Conservation (phyloP, 2,329 filamentous ascomycete genomes). For the Bimuria novae-zelandiae region DNA sequence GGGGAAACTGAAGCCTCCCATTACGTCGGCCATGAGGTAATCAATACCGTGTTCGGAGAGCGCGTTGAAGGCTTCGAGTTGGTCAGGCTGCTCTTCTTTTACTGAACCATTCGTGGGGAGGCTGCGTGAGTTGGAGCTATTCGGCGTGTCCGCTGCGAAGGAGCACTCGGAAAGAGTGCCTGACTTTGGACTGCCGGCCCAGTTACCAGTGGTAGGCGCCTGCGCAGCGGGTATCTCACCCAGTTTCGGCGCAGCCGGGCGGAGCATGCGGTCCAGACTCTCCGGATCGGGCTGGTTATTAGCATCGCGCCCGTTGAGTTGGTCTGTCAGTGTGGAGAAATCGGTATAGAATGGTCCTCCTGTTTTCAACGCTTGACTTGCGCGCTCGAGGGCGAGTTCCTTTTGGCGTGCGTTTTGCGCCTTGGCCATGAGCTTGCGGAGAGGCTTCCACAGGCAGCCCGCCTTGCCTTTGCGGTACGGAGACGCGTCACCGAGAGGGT, state of each 20-base stretch:
- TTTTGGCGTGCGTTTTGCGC: slow-evolving; percentile 59
- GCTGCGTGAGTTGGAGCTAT: neutral
- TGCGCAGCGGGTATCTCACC: slow-evolving; percentile 28
- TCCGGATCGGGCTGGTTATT: slow-evolving; percentile 31
- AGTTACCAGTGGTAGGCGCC: slow-evolving; percentile 28
- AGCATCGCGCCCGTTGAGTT: slow-evolving; percentile 10
- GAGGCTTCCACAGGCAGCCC: slow-evolving; percentile 66
- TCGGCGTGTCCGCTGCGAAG: slow-evolving; percentile 2
- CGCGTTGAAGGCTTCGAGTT: slow-evolving; percentile 20
- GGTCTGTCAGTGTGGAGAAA: slow-evolving; percentile 16
- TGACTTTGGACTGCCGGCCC: slow-evolving; percentile 24
- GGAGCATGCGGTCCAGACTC: slow-evolving; percentile 35
- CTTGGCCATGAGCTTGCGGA: slow-evolving; percentile 64
- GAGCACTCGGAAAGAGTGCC: slow-evolving; percentile 1
- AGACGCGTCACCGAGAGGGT: slow-evolving; percentile 30
- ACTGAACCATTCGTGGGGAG: neutral
- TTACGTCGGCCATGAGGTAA: slow-evolving; percentile 32
- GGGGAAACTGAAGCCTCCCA: slow-evolving; percentile 32
- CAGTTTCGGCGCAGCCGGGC: slow-evolving; percentile 31
- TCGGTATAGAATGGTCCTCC: slow-evolving; percentile 23
- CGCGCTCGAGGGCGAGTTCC: slow-evolving; percentile 51
- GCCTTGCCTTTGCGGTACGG: slow-evolving; percentile 38
- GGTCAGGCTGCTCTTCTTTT: neutral
- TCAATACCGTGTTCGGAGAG: slow-evolving; percentile 33
- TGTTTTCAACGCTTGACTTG: slow-evolving; percentile 31